These are phyloP conservation scores for Myriosclerotinia scirpicola DNA, from an alignment of 2,329 filamentous ascomycete genomes.

Conservation along the genomic window DNA sequence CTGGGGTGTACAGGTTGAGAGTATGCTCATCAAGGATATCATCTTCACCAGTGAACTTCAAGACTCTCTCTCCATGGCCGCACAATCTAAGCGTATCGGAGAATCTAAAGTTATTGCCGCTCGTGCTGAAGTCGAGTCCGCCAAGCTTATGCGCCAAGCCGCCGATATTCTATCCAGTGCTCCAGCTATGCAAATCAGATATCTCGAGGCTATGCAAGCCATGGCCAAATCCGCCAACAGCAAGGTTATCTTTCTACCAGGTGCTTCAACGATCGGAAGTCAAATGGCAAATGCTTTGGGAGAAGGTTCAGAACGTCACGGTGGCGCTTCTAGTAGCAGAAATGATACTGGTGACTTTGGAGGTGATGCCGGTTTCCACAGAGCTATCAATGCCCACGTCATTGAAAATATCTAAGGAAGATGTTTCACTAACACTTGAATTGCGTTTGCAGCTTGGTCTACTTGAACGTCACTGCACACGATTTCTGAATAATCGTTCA, in stretches of 20 bases:
- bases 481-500: neutral
- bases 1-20: constrained; percentile 96
- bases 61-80: constrained; percentile 95
- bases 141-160: constrained; percentile 89
- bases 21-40: constrained; percentile 99
- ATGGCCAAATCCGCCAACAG: constrained; percentile 94
- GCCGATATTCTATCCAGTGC: constrained; percentile 90
- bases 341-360: constrained; percentile 50
- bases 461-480: constrained; percentile 25
- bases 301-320: constrained; percentile 54
- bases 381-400: constrained; percentile 76
- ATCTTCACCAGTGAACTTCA: constrained; percentile 95
- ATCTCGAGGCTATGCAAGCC: constrained; percentile 96
- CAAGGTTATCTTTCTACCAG: constrained; percentile 84
- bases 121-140: constrained; percentile 92
- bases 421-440: constrained; percentile 31
- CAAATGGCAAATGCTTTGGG: constrained; percentile 53
- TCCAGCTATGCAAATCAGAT: constrained; percentile 97
- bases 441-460: constrained; percentile 39
- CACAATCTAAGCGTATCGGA: constrained; percentile 96
- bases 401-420: constrained; percentile 75
- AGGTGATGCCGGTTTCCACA: constrained; percentile 66
- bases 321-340: constrained; percentile 45
- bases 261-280: constrained; percentile 57
- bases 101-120: constrained; percentile 98